Base-by-base conservation (phyloP, 257 asterid species). In the Phtheirospermum japonicum region DNA sequence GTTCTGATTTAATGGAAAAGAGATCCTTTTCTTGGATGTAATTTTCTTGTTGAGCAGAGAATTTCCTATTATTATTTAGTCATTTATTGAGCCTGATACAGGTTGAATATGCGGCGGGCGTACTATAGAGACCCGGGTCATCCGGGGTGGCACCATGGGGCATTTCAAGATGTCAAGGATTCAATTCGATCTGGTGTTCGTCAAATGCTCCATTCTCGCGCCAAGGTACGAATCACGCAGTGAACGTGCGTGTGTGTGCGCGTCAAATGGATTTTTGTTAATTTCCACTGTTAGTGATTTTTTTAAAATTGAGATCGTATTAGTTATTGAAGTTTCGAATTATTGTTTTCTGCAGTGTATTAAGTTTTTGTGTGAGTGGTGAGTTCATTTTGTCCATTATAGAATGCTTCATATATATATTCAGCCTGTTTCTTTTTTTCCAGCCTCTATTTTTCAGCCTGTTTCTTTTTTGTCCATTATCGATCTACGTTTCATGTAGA, bases 51-150 rank as follows among this genome's bases (percentile, higher is more conserved):
- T 45, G 39, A 9, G 59, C 28, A 17, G 31, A 17, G 13, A 26
- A 17, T 6, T 32, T 42, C 54, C 28, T 72, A 8, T 66, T 61
- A 7, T 26, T 30, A 70, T 30, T 40, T 80, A 61, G 82, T 75
- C 43, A 53, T 82, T 69, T 40, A 14, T 63, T 80, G 79, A 69
- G 81, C 64, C 72, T 77, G 77, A 34, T 74, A 48, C 19, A 40
- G 31, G 75, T 65, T 9, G 82, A 83, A 52, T 79, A 93, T 57
- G 95, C 92, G 67, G 16, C 82, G 82, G 74, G 89, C 94, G 49
- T 85, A 85, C 56, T 88, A 92, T 43, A 85, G 99, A 74, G 96
- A 93, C 79, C 91, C 96, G 20, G 99, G 97, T 60, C 99, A 92
- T 30, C 88, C 86, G 16, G 82, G 86, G 65, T 92, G 99, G 99